Evolutionary conservation across 371 early-diverging fungal species (phyloP), one percentile per base, ranked within the genome.

Genomic region (Syncephalis fuscata): DNA sequence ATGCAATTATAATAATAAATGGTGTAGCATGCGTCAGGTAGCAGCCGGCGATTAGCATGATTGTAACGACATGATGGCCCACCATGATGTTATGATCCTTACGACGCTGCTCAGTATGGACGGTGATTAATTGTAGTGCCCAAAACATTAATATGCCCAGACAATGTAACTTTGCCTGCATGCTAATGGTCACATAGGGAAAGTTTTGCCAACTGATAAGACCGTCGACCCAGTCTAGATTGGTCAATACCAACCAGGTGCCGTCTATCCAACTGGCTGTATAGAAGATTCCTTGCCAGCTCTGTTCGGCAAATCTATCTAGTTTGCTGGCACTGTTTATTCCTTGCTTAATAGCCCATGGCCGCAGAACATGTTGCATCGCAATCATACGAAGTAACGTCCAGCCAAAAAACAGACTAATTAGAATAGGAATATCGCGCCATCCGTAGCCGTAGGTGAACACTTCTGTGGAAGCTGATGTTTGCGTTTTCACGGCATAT

Each of bases 81-180:
- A 82, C 52, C 80, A 86, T 82, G 49, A 78, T 77, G 27, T 60
- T 25, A 50, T 80, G 80, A 57, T 90, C 91, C 53, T 80, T 85
- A 55, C 85, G 71, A 26, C 74, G 71, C 49, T 82, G 76, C 54
- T 90, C 88, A 37, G 82, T 67, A 44, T 78, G 71, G n/a, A 86
- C 62, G 1, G 76, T 73, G 50, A 76, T 70, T 32, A 82, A 48
- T 52, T 81, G 82, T 42, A 80, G 81, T 15, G 85, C 44, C 85
- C 86, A 90, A 54, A 83, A 87, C 3, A 79, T 76, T 9, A 75
- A 59, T 52, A 86, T 80, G 53, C 74, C 65, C 49, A 88, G 60
- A 55, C 87, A 90, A 60, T 80, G 88, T 56, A 67, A 64, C 55
- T 90, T 86, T 7, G 43, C 16, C 4, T n/a, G 16, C 3, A 17